Percentiles rank a stretch among this genome's conserved stretches.
Evolutionary conservation across 1,284 basidiomycete genomes (phyloP).

Genomic region (Sparassis latifolia): DNA sequence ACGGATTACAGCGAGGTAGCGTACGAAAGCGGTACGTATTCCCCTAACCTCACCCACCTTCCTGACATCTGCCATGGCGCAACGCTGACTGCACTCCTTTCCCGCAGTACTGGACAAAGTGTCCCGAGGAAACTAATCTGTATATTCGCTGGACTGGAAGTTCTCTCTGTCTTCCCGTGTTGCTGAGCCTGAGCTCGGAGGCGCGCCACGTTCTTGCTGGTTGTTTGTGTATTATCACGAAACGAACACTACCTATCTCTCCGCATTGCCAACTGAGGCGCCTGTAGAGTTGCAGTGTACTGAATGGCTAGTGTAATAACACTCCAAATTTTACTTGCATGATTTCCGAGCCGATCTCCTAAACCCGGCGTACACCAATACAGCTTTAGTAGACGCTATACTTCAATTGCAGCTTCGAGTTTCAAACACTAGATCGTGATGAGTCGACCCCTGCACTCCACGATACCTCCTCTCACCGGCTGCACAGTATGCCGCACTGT

Average conservation of each 20-base stretch:
- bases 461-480: too few species aligned
- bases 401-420: too few species aligned
- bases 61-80: not conserved
- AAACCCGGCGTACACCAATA: too few species aligned
- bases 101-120: constrained; percentile 25
- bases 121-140: constrained; percentile 17
- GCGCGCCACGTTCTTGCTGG: constrained; percentile 5
- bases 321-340: not conserved
- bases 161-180: constrained; percentile 1
- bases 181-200: not conserved
- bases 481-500: too few species aligned
- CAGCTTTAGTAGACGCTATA: too few species aligned
- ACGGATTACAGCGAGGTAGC: constrained; percentile 79
- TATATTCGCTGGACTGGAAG: not conserved
- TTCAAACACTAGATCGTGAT: too few species aligned
- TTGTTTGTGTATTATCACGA: constrained; percentile 4
- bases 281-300: constrained; percentile 16
- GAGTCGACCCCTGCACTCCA: too few species aligned
- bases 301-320: constrained; percentile 7
- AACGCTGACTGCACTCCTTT: not conserved
- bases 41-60: not conserved
- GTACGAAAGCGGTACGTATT: constrained; percentile 56
- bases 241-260: constrained; percentile 8
- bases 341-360: too few species aligned
- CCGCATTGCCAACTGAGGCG: constrained; percentile 14